These are phyloP conservation scores for Solanum appendiculatum DNA, from an alignment of 257 asterid species.

Conservation along the genomic window DNA sequence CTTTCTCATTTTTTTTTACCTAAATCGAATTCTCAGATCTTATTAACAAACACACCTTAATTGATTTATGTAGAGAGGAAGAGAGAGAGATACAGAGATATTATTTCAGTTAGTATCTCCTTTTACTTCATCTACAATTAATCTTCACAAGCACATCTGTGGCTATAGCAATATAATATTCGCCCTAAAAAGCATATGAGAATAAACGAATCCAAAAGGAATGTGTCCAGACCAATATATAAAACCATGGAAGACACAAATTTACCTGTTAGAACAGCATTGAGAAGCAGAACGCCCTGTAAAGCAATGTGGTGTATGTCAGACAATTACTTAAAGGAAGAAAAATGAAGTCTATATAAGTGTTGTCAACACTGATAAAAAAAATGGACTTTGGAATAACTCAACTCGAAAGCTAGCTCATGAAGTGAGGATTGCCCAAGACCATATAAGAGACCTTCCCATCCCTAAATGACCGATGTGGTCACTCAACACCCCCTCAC, in stretches of 20 bases:
- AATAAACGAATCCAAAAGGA: neutral
- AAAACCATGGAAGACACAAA: neutral
- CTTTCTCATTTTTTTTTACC: neutral
- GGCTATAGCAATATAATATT: neutral
- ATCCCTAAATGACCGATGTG: neutral
- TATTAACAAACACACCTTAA: neutral
- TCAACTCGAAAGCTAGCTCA: neutral
- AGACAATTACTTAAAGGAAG: conserved; percentile 4
- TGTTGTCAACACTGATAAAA: neutral
- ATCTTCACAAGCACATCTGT: neutral
- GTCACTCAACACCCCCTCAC: neutral
- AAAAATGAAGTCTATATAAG: neutral
- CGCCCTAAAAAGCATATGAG: neutral
- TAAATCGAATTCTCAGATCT: neutral
- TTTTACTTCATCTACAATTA: neutral
- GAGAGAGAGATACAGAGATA: neutral
- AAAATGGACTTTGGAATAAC: neutral
- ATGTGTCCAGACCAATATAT: neutral
- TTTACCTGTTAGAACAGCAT: conserved; percentile 91
- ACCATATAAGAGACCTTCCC: neutral
- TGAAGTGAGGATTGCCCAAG: neutral
- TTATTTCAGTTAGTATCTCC: neutral
- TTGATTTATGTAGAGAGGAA: neutral
- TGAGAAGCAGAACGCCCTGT: conserved; percentile 89
- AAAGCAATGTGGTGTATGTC: conserved; percentile 10